Conservation (phyloP, 306 rosid genomes). For the Luffa acutangula region DNA sequence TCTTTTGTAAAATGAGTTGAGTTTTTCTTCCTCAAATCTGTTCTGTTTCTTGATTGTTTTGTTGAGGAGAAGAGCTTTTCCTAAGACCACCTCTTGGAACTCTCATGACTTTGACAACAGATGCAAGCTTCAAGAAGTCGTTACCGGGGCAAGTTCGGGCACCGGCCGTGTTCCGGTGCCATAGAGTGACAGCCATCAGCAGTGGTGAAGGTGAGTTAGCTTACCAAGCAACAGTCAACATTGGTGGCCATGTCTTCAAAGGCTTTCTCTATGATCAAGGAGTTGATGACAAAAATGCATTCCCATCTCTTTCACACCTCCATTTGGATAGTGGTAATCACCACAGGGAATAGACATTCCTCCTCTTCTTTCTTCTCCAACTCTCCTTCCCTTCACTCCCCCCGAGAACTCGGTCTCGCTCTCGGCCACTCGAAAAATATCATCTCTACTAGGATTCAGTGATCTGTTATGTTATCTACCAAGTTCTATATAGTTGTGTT, state of each 20-base stretch:
- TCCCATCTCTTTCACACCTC: slow-evolving; percentile 35
- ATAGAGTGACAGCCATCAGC: slow-evolving; percentile 63
- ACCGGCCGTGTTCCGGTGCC: slow-evolving; percentile 66
- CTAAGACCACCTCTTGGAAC: not conserved
- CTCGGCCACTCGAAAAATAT: not conserved
- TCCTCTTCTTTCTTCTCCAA: slow-evolving; percentile 15
- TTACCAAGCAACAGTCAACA: slow-evolving; percentile 58
- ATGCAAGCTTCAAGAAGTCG: slow-evolving; percentile 42
- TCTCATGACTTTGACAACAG: slow-evolving; percentile 23
- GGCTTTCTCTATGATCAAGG: slow-evolving; percentile 90
- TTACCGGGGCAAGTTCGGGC: slow-evolving; percentile 58
- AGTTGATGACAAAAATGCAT: slow-evolving; percentile 27
- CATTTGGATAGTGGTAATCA: slow-evolving; percentile 38
- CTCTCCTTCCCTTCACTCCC: not conserved
- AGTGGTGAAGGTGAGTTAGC: slow-evolving; percentile 61
- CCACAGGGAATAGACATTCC: slow-evolving; percentile 39
- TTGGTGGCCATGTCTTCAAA: slow-evolving; percentile 67
- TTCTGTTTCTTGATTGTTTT: not conserved
- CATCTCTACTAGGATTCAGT: not conserved
- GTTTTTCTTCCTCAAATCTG: not conserved
- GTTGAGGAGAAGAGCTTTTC: not conserved
- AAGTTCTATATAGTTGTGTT: not conserved
- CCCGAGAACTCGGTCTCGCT: not conserved
- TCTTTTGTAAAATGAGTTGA: not conserved
- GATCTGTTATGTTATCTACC: not conserved